Conservation (phyloP, 2,329 filamentous ascomycete species). For the Aspergillus sp. region DNA sequence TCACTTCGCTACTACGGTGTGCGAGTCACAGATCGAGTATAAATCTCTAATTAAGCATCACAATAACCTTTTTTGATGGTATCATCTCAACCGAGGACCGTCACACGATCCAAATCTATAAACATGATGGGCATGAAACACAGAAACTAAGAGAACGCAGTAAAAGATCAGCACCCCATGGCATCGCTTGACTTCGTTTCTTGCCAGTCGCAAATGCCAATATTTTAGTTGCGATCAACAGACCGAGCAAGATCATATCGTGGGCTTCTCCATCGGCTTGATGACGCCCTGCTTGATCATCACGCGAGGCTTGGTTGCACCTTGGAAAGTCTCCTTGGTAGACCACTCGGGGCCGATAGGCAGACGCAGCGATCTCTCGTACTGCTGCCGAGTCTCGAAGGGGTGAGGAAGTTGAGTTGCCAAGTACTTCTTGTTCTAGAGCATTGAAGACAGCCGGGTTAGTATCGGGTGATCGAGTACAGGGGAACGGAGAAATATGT, state of each 20-base stretch:
- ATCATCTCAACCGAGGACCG: not conserved
- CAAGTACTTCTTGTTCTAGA: constrained; percentile 79
- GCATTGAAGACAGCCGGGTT: constrained; percentile 15
- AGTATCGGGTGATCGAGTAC: not conserved
- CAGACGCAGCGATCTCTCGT: constrained; percentile 81
- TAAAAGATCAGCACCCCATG: not conserved
- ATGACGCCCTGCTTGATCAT: constrained; percentile 90
- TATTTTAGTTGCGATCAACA: constrained; percentile 7
- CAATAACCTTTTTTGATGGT: not conserved
- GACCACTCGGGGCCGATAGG: constrained; percentile 93
- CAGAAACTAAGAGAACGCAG: not conserved
- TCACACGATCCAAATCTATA: not conserved
- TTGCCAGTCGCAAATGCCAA: constrained; percentile 3
- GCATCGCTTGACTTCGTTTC: not conserved
- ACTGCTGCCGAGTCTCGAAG: constrained; percentile 86
- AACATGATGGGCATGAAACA: not conserved
- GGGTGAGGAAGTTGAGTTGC: constrained; percentile 80
- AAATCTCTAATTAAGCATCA: not conserved
- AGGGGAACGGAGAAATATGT: not conserved
- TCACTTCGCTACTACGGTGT: constrained; percentile 9
- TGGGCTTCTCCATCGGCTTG: constrained; percentile 78
- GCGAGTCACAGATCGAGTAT: not conserved
- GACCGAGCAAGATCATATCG: constrained; percentile 40
- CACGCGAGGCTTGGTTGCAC: constrained; percentile 81
- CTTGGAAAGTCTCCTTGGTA: constrained; percentile 94